Percentiles rank a stretch among this genome's conserved stretches.
These are phyloP conservation scores for Carallia pectinifolia DNA, from an alignment of 345 rosid genomes.

Conservation along the genomic window DNA sequence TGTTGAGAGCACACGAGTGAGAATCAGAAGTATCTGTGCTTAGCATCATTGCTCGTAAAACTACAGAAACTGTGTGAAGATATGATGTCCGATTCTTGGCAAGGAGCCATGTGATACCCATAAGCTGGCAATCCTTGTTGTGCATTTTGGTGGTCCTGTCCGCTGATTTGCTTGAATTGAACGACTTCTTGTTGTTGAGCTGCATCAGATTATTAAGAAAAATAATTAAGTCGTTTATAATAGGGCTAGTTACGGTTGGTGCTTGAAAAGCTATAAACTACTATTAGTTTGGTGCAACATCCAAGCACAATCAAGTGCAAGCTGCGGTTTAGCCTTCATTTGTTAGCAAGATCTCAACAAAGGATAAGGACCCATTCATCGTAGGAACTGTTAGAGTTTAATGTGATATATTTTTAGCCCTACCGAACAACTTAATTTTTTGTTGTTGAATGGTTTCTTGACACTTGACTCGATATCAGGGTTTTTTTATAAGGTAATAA, in stretches of 20 bases:
- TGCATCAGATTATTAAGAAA: constrained; percentile 27
- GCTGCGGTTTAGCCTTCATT: constrained; percentile 16
- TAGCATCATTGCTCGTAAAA: constrained; percentile 77
- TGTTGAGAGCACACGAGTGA: constrained; percentile 64
- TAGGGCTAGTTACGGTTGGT: constrained; percentile 2
- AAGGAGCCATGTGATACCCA: constrained; percentile 98
- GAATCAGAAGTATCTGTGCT: constrained; percentile 49
- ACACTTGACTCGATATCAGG: too few relatives aligned
- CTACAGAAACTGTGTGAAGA: constrained; percentile 72
- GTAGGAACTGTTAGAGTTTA: too few relatives aligned
- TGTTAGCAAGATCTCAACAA: constrained; percentile 2
- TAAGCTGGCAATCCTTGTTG: constrained; percentile 80
- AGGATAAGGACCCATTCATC: not conserved
- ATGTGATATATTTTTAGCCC: too few relatives aligned
- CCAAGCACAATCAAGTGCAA: constrained; percentile 16
- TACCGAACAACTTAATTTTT: too few relatives aligned
- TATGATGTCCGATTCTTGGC: constrained; percentile 74
- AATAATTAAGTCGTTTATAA: not conserved
- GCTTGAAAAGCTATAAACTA: not conserved
- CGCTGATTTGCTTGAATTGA: constrained; percentile 52
- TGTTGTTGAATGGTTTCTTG: too few relatives aligned
- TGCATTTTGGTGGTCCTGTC: constrained; percentile 78
- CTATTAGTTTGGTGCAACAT: constrained; percentile 29
- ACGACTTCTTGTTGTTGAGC: constrained; percentile 58
- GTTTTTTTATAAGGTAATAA: too few relatives aligned